These are phyloP conservation scores for Phytophthora ramorum DNA, from an alignment of 352 stramenopile species.

Conservation along the genomic window DNA sequence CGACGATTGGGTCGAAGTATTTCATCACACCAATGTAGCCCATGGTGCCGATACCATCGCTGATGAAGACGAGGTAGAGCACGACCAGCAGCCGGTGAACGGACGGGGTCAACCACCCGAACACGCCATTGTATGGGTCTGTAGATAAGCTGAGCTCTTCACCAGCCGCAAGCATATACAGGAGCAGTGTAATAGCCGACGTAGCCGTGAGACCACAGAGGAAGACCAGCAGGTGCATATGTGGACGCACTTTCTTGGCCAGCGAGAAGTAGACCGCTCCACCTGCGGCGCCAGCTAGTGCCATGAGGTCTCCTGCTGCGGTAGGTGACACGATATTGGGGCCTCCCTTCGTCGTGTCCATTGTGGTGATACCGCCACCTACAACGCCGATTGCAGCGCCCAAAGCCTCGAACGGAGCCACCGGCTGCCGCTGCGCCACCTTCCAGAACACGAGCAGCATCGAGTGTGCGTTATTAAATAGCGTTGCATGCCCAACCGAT, in stretches of 20 bases:
- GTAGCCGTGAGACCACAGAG: conserved; percentile 64
- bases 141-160: conserved; percentile 67
- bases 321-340: conserved; percentile 56
- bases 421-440: conserved; percentile 57
- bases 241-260: conserved; percentile 76
- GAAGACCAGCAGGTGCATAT: conserved; percentile 81
- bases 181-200: conserved; percentile 59
- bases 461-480: conserved; percentile 89
- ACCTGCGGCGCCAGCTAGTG: conserved; percentile 68
- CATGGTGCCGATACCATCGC: conserved; percentile 89
- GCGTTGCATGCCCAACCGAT: conserved; percentile 81
- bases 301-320: conserved; percentile 69
- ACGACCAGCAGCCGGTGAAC: conserved; percentile 70
- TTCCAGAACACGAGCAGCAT: conserved; percentile 82
- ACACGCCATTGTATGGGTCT: conserved; percentile 73
- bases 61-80: conserved; percentile 87
- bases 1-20: conserved; percentile 93
- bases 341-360: conserved; percentile 56
- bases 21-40: conserved; percentile 94
- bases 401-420: conserved; percentile 68
- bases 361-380: conserved; percentile 71
- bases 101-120: conserved; percentile 80
- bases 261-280: conserved; percentile 81
- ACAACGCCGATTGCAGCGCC: conserved; percentile 75
- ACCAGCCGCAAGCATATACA: conserved; percentile 66